Evolutionary conservation across 768 basidiomycete species (phyloP), one percentile per base, ranked within the genome.

Genomic region (Saitozyma sp.): DNA sequence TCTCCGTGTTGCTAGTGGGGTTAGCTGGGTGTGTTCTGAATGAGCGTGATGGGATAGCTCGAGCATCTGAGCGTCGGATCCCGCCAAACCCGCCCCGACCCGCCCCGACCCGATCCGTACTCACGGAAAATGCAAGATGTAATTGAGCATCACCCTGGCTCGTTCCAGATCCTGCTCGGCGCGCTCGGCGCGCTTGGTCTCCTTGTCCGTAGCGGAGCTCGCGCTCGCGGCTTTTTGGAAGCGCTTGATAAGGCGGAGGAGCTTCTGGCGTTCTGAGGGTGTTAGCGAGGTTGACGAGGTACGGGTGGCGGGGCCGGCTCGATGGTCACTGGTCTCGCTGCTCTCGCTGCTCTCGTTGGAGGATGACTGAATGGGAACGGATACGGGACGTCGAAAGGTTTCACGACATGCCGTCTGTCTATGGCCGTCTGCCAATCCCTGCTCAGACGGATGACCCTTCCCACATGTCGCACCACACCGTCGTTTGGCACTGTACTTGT

Each of bases 111-210:
- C 42, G 51, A 43, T 56, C 38, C 19, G 20, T 41, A 78, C 80
- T 61, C 66, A 92, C 93, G 78, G 76, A 58, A 72, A 79, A 57
- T 77, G 65, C 39, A 92, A 75, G 54, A 94, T 86, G 75, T 97
- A 98, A 76, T 94, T 93, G 50, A 96, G 82, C 75, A 95, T 92
- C 13, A 94, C 84, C n/a, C 94, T 84, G 14, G 90, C 82, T 60
- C 87, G 84, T 9, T 80, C 73, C 45, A 96, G 73, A 11, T 84
- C 79, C 46, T 79, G 73, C 60, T 86, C 81, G 10, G 88, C 74
- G 61, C 76, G 73, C 60, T 86, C 81, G 10, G 88, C 74, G 61
- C 76, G 66, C 58, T 74, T 70, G 38, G 69, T 81, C 64, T 84
- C 86, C 75, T 88, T 88, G n/a, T 82, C 80, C 71, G 40, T 89